A percentile compares a stretch with the other conserved stretches of the same genome.
Evolutionary conservation across 305 asterid genomes (phyloP).

Genomic region (Rubia balearica): DNA sequence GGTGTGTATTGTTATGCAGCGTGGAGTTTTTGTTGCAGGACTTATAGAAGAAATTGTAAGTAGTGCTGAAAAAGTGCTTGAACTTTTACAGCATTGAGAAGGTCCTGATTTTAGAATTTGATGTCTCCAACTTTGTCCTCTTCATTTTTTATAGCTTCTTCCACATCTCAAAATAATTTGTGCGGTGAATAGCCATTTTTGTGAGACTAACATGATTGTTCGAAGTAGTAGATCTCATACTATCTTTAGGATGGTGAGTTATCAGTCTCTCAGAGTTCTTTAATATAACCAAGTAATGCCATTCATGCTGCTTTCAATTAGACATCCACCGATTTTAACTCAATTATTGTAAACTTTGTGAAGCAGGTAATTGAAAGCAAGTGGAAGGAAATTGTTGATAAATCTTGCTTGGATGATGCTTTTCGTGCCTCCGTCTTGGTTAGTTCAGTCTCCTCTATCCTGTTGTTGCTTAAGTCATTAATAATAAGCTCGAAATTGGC

Average conservation of each 20-base stretch:
- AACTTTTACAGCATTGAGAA: slow-evolving; percentile 84
- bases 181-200: slow-evolving; percentile 93
- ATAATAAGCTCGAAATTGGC: neutral
- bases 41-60: slow-evolving; percentile 91
- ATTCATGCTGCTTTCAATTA: neutral
- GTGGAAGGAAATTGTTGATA: slow-evolving; percentile 42
- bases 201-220: slow-evolving; percentile 95
- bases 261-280: slow-evolving; percentile 16
- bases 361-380: slow-evolving; percentile 91
- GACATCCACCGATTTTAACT: neutral
- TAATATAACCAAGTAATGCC: slow-evolving; percentile 10
- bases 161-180: slow-evolving; percentile 12
- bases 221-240: slow-evolving; percentile 96
- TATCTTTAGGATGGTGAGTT: slow-evolving; percentile 85
- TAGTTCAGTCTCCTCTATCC: slow-evolving; percentile 29
- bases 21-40: slow-evolving; percentile 97
- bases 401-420: slow-evolving; percentile 50
- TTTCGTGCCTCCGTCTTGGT: slow-evolving; percentile 97
- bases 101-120: slow-evolving; percentile 36
- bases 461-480: slow-evolving; percentile 11
- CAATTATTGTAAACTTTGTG: slow-evolving; percentile 17
- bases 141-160: neutral
- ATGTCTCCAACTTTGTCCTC: neutral
- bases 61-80: slow-evolving; percentile 76
- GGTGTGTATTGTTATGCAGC: slow-evolving; percentile 38